phyloP scores from a whole-genome alignment of 1,284 basidiomycete species.

The Volvariella surrecta region DNA sequence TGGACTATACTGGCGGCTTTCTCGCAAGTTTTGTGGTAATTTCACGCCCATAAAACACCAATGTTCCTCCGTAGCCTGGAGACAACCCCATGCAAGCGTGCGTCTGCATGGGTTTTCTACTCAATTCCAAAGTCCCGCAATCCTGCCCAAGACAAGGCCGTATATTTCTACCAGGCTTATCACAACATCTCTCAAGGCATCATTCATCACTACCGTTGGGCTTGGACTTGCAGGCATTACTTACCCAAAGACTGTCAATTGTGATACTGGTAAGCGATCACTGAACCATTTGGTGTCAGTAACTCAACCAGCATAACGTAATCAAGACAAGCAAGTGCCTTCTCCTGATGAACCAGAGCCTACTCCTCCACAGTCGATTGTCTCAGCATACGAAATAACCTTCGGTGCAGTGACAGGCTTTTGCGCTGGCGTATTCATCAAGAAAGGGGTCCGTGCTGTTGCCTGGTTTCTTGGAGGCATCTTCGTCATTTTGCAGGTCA shows the following conservation, averaged over 20 bases:
- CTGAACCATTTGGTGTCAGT: too few species aligned
- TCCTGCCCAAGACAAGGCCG: too few species aligned
- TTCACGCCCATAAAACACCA: too few species aligned
- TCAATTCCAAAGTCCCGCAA: too few species aligned
- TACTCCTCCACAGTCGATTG: slow-evolving; percentile 56
- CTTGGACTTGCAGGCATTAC: slow-evolving; percentile 18
- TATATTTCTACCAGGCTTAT: slow-evolving; percentile 1
- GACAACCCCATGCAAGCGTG: too few species aligned
- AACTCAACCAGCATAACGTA: too few species aligned
- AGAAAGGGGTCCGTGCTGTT: slow-evolving; percentile 81
- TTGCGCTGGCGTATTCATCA: slow-evolving; percentile 89
- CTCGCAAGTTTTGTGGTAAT: too few species aligned
- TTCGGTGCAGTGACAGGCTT: slow-evolving; percentile 86
- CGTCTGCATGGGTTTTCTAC: too few species aligned
- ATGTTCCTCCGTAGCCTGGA: too few species aligned
- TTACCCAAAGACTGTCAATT: slow-evolving; percentile 10
- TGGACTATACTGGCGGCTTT: too few species aligned
- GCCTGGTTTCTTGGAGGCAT: slow-evolving; percentile 83
- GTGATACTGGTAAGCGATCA: slow-evolving; percentile 12
- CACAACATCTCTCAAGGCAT: slow-evolving; percentile 12
- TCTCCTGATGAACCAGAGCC: slow-evolving; percentile 15
- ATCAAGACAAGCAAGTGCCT: too few species aligned
- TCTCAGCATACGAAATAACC: slow-evolving; percentile 76
- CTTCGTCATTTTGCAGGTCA: slow-evolving; percentile 82
- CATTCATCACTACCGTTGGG: slow-evolving; percentile 26